These are phyloP conservation scores for Mycosphaerella sp. DNA, from an alignment of 2,329 filamentous ascomycete species.

Conservation along the genomic window DNA sequence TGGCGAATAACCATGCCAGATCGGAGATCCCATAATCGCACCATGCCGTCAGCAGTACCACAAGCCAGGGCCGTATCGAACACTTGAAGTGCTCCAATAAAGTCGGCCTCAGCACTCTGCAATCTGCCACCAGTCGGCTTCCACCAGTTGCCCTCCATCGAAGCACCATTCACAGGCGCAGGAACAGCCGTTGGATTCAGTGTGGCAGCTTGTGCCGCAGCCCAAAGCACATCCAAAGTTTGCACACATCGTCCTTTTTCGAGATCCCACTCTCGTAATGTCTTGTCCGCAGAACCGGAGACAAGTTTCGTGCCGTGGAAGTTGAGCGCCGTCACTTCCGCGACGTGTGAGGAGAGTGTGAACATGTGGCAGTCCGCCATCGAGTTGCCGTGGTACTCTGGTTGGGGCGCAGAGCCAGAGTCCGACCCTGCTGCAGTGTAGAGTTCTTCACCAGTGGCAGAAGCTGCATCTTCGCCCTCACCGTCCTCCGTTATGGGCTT, in stretches of 20 bases:
- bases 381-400: slow-evolving; percentile 62
- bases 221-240: slow-evolving; percentile 96
- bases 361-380: slow-evolving; percentile 88
- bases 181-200: slow-evolving; percentile 42
- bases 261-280: slow-evolving; percentile 93
- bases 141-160: slow-evolving; percentile 51
- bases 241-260: slow-evolving; percentile 96
- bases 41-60: slow-evolving; percentile 95
- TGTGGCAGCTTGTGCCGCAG: slow-evolving; percentile 70
- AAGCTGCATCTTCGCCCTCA: slow-evolving; percentile 38
- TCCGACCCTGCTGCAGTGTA: slow-evolving; percentile 26
- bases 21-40: slow-evolving; percentile 90
- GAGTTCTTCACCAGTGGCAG: slow-evolving; percentile 23
- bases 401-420: slow-evolving; percentile 30
- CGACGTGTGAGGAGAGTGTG: slow-evolving; percentile 82
- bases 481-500: slow-evolving; percentile 36
- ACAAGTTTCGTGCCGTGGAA: slow-evolving; percentile 85
- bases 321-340: slow-evolving; percentile 88
- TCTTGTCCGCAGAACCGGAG: slow-evolving; percentile 96
- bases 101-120: slow-evolving; percentile 67
- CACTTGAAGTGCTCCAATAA: slow-evolving; percentile 89
- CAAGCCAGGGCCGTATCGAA: slow-evolving; percentile 95
- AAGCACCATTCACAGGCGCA: slow-evolving; percentile 11
- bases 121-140: slow-evolving; percentile 56
- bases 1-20: slow-evolving; percentile 97